Conservation (phyloP, 306 rosid genomes). For the Quercus ilex region DNA sequence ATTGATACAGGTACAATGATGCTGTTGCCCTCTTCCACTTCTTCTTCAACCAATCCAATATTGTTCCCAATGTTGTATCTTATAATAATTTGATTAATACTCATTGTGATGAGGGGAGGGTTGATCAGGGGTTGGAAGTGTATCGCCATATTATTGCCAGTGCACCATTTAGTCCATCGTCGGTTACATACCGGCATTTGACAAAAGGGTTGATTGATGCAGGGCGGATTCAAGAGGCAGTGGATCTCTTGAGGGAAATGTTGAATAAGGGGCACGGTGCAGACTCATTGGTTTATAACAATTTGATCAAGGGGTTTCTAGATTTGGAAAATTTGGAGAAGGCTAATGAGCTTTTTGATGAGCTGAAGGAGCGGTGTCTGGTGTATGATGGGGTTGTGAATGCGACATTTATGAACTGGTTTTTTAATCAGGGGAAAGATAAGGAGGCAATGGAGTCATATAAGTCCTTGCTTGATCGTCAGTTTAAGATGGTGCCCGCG, state of each 20-base stretch:
- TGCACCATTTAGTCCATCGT: slow-evolving; percentile 82
- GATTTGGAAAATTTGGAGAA: slow-evolving; percentile 66
- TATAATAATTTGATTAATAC: slow-evolving; percentile 80
- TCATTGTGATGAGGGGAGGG: slow-evolving; percentile 83
- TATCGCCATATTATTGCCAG: slow-evolving; percentile 60
- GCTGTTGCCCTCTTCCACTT: slow-evolving; percentile 77
- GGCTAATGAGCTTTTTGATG: slow-evolving; percentile 85
- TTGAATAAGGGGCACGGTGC: slow-evolving; percentile 83
- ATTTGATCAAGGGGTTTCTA: slow-evolving; percentile 67
- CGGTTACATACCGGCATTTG: slow-evolving; percentile 75
- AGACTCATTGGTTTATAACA: slow-evolving; percentile 80
- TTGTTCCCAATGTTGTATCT: slow-evolving; percentile 86
- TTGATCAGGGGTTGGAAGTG: slow-evolving; percentile 67
- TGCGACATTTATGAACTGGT: slow-evolving; percentile 91
- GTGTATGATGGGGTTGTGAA: slow-evolving; percentile 92
- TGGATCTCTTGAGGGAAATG: slow-evolving; percentile 91
- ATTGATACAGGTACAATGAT: slow-evolving; percentile 24
- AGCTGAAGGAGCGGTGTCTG: slow-evolving; percentile 81
- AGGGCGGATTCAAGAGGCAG: slow-evolving; percentile 64
- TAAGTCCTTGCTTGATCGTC: slow-evolving; percentile 57
- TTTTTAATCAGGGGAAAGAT: slow-evolving; percentile 51
- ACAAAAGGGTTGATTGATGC: slow-evolving; percentile 73
- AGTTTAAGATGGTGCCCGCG: slow-evolving; percentile 78
- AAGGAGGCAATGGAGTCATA: slow-evolving; percentile 93
- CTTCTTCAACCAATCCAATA: slow-evolving; percentile 75